Evolutionary conservation across 306 rosid genomes (phyloP), one percentile per base, ranked within the genome.

Genomic region (Oxytropis ochrocephala): DNA sequence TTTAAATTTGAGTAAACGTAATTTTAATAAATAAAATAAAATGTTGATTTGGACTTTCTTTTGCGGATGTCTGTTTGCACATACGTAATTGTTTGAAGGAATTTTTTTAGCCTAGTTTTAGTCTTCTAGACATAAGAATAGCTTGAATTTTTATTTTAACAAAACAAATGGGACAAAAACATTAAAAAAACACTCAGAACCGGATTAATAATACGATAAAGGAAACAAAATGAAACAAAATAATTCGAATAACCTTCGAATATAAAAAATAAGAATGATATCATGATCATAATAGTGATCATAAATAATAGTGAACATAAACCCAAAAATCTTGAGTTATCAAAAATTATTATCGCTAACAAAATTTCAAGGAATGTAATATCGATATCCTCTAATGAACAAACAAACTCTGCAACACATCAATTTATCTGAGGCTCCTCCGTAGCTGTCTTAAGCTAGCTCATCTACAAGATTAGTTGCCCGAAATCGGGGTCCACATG

Each of bases 401-500:
- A 35, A 18, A 50, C 48, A 35, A 18, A 50, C 48, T 67, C 72
- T 42, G 30, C 75, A 42, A 73, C 73, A 71, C 70, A 71, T 58
- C 13, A 61, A 75, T 55, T 52, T 53, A 55, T 33, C 19, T 38
- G 42, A 43, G 27, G 47, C 65, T 77, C 79, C 77, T 54, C 51
- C 7, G 41, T 21, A 67, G 75, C 11, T 46, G 19, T 48, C 64
- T 82, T 64, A 67, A 64, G 9, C 84, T 75, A 68, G 58, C 67
- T n/a, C n/a, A 42, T 30, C 52, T 70, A 30, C 79, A 85, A 81
- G 75, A 88, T 86, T 44, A 86, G 69, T 83, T 89, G 90, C 58
- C 85, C 49, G 81, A 76, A 92, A 69, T 83, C 85, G 6, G 91
- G 87, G 0, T 85, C 93, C 52, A 77, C 56, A 29, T 83, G 98